Evolutionary conservation across 2,329 filamentous ascomycete species (phyloP).

Genomic region (Geosmithia morbida): DNA sequence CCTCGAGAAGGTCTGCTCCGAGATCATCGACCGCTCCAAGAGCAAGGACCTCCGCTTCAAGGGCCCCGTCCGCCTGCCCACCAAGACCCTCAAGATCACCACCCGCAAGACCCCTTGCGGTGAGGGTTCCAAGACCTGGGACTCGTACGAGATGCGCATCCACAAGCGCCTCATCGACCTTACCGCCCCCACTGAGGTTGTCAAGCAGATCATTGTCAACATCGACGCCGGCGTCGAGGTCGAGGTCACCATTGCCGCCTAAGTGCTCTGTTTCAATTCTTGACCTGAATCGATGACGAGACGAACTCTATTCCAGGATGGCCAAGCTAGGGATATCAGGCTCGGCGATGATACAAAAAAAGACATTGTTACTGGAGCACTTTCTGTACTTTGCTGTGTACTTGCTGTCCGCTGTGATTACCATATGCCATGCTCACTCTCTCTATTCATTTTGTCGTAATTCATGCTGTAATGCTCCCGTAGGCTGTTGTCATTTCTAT

Average conservation of each 20-base stretch:
- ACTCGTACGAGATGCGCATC: slow-evolving; percentile 97
- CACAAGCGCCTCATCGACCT: slow-evolving; percentile 98
- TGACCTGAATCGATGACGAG: neutral
- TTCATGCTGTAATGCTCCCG: too few relatives aligned
- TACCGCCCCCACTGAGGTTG: slow-evolving; percentile 92
- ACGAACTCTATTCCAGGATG: neutral
- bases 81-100: slow-evolving; percentile 92
- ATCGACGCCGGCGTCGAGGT: slow-evolving; percentile 90
- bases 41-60: slow-evolving; percentile 97
- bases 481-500: neutral
- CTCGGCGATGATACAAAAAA: slow-evolving; percentile 6
- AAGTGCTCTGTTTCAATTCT: slow-evolving; percentile 21
- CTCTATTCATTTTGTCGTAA: too few relatives aligned
- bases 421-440: too few relatives aligned
- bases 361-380: neutral
- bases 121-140: slow-evolving; percentile 99
- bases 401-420: neutral
- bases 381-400: neutral
- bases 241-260: slow-evolving; percentile 83
- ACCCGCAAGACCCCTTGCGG: slow-evolving; percentile 98
- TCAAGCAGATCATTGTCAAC: slow-evolving; percentile 95
- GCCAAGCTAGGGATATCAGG: slow-evolving; percentile 2
- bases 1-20: slow-evolving; percentile 95
- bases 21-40: slow-evolving; percentile 97
- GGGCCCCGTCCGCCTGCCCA: slow-evolving; percentile 93